phyloP scores from a whole-genome alignment of 257 asterid species.

The Prunella vulgaris region DNA sequence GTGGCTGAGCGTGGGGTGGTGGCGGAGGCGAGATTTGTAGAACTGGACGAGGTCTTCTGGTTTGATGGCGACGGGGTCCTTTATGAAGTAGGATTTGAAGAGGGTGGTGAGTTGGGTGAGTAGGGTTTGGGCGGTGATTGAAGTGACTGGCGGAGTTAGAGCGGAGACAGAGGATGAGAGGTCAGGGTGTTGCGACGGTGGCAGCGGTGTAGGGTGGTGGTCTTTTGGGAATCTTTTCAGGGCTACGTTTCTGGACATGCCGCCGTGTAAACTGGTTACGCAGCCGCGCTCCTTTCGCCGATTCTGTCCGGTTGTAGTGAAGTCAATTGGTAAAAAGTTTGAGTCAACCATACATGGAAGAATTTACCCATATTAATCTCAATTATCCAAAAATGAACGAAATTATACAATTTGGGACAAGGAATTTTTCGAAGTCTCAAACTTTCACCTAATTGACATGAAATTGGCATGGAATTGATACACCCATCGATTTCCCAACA shows the following conservation, averaged over 20 bases:
- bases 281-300: not conserved
- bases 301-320: not conserved
- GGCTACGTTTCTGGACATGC: slow-evolving; percentile 34
- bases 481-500: no score
- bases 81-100: slow-evolving; percentile 46
- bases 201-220: slow-evolving; percentile 27
- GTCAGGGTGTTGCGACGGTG: slow-evolving; percentile 28
- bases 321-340: not conserved
- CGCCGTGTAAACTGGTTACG: slow-evolving; percentile 18
- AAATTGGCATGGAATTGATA: no score
- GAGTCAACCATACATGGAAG: no score
- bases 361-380: no score
- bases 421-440: no score
- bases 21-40: slow-evolving; percentile 58
- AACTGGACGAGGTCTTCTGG: slow-evolving; percentile 61
- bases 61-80: slow-evolving; percentile 40
- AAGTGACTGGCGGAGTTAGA: slow-evolving; percentile 30
- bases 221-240: slow-evolving; percentile 17
- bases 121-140: slow-evolving; percentile 40
- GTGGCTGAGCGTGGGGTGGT: slow-evolving; percentile 75
- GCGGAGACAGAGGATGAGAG: slow-evolving; percentile 34
- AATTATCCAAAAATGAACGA: no score
- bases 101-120: slow-evolving; percentile 39
- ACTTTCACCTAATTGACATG: no score
- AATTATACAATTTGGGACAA: no score